Conservation (phyloP, 129 eudicot genomes). For the Ambrosia artemisiifolia region DNA sequence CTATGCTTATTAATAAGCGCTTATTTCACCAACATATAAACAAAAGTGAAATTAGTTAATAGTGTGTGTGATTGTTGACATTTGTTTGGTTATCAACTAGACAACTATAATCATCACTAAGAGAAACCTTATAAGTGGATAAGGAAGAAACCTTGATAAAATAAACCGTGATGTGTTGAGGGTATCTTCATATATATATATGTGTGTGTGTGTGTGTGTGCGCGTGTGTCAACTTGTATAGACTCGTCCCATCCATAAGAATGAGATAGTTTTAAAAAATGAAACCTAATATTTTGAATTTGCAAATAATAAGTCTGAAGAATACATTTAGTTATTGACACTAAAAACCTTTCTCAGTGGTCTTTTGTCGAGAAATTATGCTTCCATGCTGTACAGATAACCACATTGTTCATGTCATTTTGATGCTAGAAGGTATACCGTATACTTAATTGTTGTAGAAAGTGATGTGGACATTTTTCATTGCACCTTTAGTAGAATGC, state of each 20-base stretch:
- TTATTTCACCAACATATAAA: neutral
- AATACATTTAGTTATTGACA: neutral
- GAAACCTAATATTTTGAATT: neutral
- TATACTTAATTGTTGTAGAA: neutral
- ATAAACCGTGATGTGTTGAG: neutral
- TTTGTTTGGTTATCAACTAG: neutral
- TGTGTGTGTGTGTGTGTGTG: neutral
- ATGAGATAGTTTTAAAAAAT: neutral
- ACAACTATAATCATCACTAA: neutral
- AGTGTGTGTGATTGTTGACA: neutral
- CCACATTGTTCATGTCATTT: neutral
- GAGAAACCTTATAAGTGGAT: neutral
- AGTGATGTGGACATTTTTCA: neutral
- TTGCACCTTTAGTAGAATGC: neutral
- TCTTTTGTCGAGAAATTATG: neutral
- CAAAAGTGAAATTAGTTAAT: neutral
- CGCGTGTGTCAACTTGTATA: neutral
- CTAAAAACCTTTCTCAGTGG: conserved; percentile 1
- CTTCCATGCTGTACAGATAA: neutral
- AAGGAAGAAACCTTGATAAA: neutral
- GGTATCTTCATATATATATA: neutral
- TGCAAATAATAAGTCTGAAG: neutral
- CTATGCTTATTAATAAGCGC: neutral
- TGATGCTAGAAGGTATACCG: neutral
- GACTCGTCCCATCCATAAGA: neutral